Evolutionary conservation across 106 monocot species (phyloP), one percentile per base, ranked within the genome.

Genomic region (Acanthochlamys bracteata): DNA sequence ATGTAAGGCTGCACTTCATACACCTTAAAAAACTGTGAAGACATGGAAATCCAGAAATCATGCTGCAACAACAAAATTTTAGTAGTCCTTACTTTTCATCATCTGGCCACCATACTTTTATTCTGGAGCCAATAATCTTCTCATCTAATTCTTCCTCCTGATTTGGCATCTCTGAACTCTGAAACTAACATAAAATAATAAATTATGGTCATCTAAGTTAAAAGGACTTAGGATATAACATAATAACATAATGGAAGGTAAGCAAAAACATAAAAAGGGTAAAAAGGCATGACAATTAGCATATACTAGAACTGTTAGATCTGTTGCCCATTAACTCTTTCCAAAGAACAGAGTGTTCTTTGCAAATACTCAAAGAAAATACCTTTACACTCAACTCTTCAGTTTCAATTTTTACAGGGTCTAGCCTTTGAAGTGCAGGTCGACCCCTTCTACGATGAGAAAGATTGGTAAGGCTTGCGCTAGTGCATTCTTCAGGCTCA

Each of bases 21-120:
- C 49, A 49, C 15, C 15, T 49, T 49, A 2, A 49, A 1, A 49
- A 10, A 49, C 6, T 33, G 33, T 33, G 4, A 9, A 51, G 51
- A 9, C 13, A 51, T 15, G n/a, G n/a, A 19, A 19, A 51, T 15
- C 51, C 51, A 3, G n/a, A 51, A 51, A 51, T 51, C 51, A 15
- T 19, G n/a, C 51, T 15, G 55, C 20, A 55, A 20, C 55, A 51
- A 55, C 12, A 55, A 55, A 55, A 54, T 6, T 54, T 15, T 17
- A 61, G 41, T 4, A 12, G 23, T 19, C 11, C 65, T 65, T 26
- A 52, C 65, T 12, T 53, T 11, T 65, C 16, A 65, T 65, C 65
- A 65, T 65, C 65, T 51, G 65, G 65, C 65, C 65, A 65, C 65
- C 65, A 65, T 52, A 65, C 52, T 65, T 25, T 26, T 65, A 65